phyloP scores from a whole-genome alignment of 345 rosid species.

The Linum trigynum region DNA sequence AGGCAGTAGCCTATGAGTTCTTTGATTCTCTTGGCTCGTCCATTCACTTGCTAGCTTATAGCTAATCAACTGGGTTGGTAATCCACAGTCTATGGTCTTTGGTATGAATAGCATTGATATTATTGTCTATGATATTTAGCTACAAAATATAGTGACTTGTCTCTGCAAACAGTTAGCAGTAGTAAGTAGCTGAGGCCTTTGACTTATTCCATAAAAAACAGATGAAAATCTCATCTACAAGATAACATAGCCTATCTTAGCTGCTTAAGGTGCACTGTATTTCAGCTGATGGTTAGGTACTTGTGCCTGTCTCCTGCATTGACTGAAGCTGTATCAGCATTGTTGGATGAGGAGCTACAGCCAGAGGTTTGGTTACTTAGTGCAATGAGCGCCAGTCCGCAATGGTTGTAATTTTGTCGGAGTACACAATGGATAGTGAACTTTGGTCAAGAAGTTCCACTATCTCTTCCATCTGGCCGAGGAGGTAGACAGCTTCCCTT shows the following conservation, averaged over 20 bases:
- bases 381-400: slow-evolving; percentile 55
- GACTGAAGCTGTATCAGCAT: slow-evolving; percentile 11
- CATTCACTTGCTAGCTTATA: too few species aligned
- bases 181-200: not conserved
- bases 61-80: too few species aligned
- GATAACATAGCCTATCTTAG: not conserved
- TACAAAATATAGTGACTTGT: not conserved
- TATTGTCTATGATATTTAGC: too few species aligned
- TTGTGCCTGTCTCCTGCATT: slow-evolving; percentile 12
- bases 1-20: too few species aligned
- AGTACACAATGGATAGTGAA: slow-evolving; percentile 25
- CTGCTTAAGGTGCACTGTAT: not conserved
- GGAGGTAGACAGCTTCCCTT: slow-evolving; percentile 42
- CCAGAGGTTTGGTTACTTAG: slow-evolving; percentile 11
- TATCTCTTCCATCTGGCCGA: slow-evolving; percentile 50
- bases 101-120: too few species aligned
- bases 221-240: not conserved
- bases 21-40: too few species aligned
- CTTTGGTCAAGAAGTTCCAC: slow-evolving; percentile 40
- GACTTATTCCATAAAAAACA: not conserved
- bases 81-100: too few species aligned
- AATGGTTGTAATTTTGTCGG: slow-evolving; percentile 37
- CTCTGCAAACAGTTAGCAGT: not conserved
- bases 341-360: slow-evolving; percentile 10
- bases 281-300: slow-evolving; percentile 24